Base-by-base conservation (phyloP, 805 yeast species). In the Kockiozyma suomiensis region DNA sequence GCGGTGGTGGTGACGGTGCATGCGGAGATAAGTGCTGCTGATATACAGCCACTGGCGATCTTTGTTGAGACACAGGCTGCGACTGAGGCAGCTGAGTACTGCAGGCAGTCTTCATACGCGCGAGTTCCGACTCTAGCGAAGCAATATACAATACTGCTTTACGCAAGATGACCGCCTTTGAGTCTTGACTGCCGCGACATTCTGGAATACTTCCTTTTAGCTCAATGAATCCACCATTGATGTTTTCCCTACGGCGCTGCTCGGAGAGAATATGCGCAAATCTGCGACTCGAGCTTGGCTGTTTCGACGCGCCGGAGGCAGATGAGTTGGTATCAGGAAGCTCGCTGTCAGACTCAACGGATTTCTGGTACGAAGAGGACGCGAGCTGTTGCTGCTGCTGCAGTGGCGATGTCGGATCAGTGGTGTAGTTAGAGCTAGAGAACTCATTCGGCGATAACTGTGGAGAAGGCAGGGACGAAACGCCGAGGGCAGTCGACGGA, bases 231-330 rank as follows among this genome's bases (percentile, higher is more conserved):
- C 82, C 82, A 51, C 79, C 82, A 40, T 78, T 78, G 53, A 79
- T 79, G 59, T 75, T 74, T 55, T 78, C 81, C 33, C 82, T 71
- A 45, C 82, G 72, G 43, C 82, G 68, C 66, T 79, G 81, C 61
- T 79, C 82, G 3, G 80, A 77, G 42, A 76, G 71, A 49, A 78
- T 78, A 64, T 79, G 81, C 10, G 80, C 73, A 61, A 77, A 77
- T 40, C 74, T 62, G 19, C 75, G 59, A 45, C 42, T 56, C 13
- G 65, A 60, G 17, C 56, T 56, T 3, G 53, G 42, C 3, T 46
- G 50, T 55, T 60, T 51, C 21, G 46, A 10, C 7, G 33, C 2
- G 12, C 38, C 19, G 15, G n/a, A n/a, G n/a, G n/a, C n/a, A n/a
- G 55, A 38, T 3, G 40, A 23, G 33, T 40, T 19, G 12, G 51